Conservation (phyloP, 179 eudicot species). For the Carnegiea gigantea region DNA sequence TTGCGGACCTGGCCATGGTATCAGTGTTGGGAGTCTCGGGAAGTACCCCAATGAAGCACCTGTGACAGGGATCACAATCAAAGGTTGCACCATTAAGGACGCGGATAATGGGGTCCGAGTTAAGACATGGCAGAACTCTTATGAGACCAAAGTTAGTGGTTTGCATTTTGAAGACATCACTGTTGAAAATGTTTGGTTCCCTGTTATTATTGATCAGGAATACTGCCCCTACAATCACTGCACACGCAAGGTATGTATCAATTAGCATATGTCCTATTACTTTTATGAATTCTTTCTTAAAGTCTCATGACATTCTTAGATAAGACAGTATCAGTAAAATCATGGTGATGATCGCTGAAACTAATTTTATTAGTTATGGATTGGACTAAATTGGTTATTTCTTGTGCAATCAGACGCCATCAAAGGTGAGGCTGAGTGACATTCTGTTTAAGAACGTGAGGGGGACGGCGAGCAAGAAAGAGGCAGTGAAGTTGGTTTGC, state of each 20-base stretch:
- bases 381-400: neutral
- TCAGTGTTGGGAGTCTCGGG: conserved; percentile 57
- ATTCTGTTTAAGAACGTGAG: conserved; percentile 33
- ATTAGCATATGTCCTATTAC: neutral
- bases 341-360: no score
- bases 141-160: neutral
- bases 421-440: conserved; percentile 33
- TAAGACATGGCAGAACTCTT: conserved; percentile 41
- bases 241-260: conserved; percentile 27
- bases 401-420: conserved; percentile 23
- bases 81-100: conserved; percentile 31
- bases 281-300: no score
- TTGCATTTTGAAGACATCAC: conserved; percentile 47
- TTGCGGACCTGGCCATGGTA: conserved; percentile 63
- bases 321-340: no score
- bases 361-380: no score
- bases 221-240: conserved; percentile 51
- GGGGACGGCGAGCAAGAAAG: conserved; percentile 26
- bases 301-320: no score
- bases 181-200: conserved; percentile 37
- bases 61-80: conserved; percentile 30
- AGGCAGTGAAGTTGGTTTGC: conserved; percentile 35
- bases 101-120: conserved; percentile 46
- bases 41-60: conserved; percentile 39
- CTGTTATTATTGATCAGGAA: conserved; percentile 53